A percentile compares a stretch with the other conserved stretches of the same genome.
Evolutionary conservation across 2,329 filamentous ascomycete species (phyloP).

Genomic region (Aureobasidium subglaciale): DNA sequence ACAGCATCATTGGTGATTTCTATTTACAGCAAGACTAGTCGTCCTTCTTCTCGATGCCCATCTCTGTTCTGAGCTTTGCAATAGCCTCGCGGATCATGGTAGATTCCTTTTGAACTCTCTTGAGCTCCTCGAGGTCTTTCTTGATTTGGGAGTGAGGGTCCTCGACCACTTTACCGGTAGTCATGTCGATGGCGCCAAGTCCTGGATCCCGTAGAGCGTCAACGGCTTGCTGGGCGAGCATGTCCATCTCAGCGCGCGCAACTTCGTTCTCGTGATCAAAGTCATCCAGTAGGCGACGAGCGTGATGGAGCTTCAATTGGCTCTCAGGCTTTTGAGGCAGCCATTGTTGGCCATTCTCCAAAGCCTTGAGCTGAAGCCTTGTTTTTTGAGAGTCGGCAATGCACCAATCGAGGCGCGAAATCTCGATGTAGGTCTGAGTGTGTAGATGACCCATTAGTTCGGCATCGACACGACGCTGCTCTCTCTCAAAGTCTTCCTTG

Average conservation of each 20-base stretch:
- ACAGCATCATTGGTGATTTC: neutral
- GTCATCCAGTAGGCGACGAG: conserved; percentile 11
- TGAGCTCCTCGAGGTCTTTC: conserved; percentile 8
- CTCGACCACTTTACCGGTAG: conserved; percentile 1
- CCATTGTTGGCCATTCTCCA: conserved; percentile 15
- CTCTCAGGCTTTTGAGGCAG: neutral
- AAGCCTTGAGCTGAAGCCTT: conserved; percentile 18
- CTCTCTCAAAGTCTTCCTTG: neutral
- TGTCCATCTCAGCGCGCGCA: conserved; percentile 7
- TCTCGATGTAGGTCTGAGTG: conserved; percentile 17
- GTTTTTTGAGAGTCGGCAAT: conserved; percentile 21
- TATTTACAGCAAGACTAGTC: conserved; percentile 2
- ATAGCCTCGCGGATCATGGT: neutral
- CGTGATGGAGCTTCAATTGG: neutral
- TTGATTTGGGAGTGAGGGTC: conserved; percentile 5
- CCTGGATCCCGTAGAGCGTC: conserved; percentile 9
- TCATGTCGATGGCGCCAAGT: neutral
- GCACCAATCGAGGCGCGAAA: conserved; percentile 20
- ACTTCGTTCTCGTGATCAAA: conserved; percentile 12
- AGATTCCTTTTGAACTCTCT: conserved; percentile 7
- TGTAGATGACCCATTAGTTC: conserved; percentile 18
- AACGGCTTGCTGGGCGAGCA: neutral
- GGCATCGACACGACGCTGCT: conserved; percentile 11
- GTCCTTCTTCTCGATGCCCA: conserved; percentile 1
- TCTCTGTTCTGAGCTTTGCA: conserved; percentile 4